Evolutionary conservation across 441 rosid species (phyloP).

Genomic region (Mallotus repandus): DNA sequence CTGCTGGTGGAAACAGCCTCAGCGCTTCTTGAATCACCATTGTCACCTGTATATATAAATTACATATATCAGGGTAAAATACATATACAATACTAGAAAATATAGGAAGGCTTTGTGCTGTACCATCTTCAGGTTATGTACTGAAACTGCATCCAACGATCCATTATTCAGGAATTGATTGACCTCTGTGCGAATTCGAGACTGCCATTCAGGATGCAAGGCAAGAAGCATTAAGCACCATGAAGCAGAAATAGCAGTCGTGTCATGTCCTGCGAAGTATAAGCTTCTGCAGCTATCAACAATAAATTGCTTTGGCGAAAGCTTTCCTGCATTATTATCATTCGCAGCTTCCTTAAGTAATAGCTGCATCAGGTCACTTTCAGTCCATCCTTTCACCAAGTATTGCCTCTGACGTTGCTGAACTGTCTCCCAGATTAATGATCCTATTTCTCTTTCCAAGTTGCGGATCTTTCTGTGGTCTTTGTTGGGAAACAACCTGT

Average conservation of each 20-base stretch:
- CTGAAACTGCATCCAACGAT: slow-evolving; percentile 2
- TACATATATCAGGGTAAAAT: too few relatives aligned
- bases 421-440: slow-evolving; percentile 69
- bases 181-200: slow-evolving; percentile 5
- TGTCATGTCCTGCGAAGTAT: slow-evolving; percentile 23
- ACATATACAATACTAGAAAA: background rate
- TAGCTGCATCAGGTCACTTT: slow-evolving; percentile 59
- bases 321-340: slow-evolving; percentile 31
- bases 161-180: slow-evolving; percentile 33
- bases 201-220: slow-evolving; percentile 16
- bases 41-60: background rate
- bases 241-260: slow-evolving; percentile 16
- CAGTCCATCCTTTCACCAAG: slow-evolving; percentile 6
- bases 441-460: slow-evolving; percentile 58
- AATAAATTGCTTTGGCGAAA: slow-evolving; percentile 5
- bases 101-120: background rate
- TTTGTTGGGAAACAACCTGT: slow-evolving; percentile 22
- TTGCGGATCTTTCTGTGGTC: slow-evolving; percentile 36
- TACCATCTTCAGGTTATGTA: slow-evolving; percentile 52
- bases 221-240: slow-evolving; percentile 23
- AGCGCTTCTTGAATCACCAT: slow-evolving; percentile 14
- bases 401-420: slow-evolving; percentile 39
- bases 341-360: slow-evolving; percentile 53
- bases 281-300: slow-evolving; percentile 19
- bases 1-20: slow-evolving; percentile 51